These are phyloP conservation scores for Panaeolus papilionaceus DNA, from an alignment of 768 basidiomycete species.

Conservation along the genomic window DNA sequence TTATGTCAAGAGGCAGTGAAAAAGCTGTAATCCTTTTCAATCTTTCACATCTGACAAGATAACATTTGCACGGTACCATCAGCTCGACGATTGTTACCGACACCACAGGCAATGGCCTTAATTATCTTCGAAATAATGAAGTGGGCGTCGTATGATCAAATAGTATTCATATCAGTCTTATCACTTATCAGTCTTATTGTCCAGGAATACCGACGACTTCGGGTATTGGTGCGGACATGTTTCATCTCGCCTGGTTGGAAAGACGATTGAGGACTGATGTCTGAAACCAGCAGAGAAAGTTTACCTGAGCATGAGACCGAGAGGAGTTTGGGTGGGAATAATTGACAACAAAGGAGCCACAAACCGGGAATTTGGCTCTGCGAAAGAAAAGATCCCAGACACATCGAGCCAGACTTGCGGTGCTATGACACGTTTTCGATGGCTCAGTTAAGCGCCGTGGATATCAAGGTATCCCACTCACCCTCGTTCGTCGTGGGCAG, in stretches of 20 bases:
- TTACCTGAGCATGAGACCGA: background rate
- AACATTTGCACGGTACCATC: background rate
- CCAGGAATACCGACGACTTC: background rate
- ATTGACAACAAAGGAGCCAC: background rate
- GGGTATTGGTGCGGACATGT: background rate
- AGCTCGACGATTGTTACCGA: conserved; percentile 2
- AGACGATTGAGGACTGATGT: background rate
- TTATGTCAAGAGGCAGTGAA: background rate
- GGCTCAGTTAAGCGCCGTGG: conserved; percentile 8
- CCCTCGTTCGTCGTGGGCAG: background rate
- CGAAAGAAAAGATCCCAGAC: background rate
- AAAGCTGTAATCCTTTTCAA: background rate
- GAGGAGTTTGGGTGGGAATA: background rate
- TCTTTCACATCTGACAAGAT: background rate
- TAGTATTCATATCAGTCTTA: background rate
- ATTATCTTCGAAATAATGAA: background rate
- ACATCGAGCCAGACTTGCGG: background rate
- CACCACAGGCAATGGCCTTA: background rate
- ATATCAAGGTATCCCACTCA: background rate
- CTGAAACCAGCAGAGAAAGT: background rate
- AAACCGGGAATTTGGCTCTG: background rate
- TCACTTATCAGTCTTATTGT: conserved; percentile 4
- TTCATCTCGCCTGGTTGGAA: background rate
- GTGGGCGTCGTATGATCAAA: background rate
- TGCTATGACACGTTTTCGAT: background rate